Conservation (phyloP, 805 yeast species). For the Metschnikowia lochheadii region DNA sequence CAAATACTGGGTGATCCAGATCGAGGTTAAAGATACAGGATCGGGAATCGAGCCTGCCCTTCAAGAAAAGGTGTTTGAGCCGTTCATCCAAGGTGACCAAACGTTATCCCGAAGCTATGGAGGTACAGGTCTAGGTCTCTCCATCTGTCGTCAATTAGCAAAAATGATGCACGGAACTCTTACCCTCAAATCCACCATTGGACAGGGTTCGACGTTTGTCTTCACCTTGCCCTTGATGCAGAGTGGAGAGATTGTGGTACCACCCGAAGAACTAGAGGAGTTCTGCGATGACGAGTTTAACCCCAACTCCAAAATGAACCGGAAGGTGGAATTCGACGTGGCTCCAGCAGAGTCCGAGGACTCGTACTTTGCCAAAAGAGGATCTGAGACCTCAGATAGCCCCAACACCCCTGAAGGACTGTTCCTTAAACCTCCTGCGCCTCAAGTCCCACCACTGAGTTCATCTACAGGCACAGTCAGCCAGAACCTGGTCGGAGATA, state of each 20-base stretch:
- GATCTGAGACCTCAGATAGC: not conserved
- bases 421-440: not conserved
- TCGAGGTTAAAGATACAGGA: conserved; percentile 85
- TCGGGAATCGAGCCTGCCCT: conserved; percentile 86
- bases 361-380: not conserved
- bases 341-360: conserved; percentile 4
- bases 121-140: conserved; percentile 91
- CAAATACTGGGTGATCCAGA: conserved; percentile 55
- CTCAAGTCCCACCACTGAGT: conserved; percentile 1
- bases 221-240: conserved; percentile 77
- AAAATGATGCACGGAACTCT: conserved; percentile 87
- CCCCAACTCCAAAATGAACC: conserved; percentile 46
- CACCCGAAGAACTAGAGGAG: conserved; percentile 32
- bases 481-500: conserved; percentile 11
- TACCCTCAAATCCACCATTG: conserved; percentile 66
- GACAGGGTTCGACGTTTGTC: conserved; percentile 79
- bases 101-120: conserved; percentile 87
- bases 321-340: conserved; percentile 44
- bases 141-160: conserved; percentile 87
- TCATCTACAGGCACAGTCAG: conserved; percentile 17
- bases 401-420: not conserved
- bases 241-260: conserved; percentile 48
- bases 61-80: conserved; percentile 86
- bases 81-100: conserved; percentile 96
- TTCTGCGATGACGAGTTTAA: conserved; percentile 69